Percentiles rank a stretch among this genome's conserved stretches.
These are phyloP conservation scores for Candolleomyces efflorescens DNA, from an alignment of 768 basidiomycete species.

Conservation along the genomic window DNA sequence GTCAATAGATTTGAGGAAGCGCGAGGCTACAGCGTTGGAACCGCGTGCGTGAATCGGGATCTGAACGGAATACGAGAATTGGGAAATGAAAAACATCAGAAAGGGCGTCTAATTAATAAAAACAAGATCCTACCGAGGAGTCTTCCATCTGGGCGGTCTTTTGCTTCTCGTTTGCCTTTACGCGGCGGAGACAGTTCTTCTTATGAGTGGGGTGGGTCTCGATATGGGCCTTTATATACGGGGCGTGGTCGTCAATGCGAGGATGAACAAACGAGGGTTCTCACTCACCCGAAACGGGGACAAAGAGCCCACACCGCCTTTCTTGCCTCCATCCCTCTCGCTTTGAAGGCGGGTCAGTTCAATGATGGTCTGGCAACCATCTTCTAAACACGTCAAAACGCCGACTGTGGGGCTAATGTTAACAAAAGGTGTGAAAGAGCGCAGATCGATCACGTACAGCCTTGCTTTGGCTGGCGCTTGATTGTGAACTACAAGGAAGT, in stretches of 20 bases:
- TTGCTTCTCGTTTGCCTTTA: conserved; percentile 3
- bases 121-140: not conserved
- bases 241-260: not conserved
- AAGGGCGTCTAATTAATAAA: not conserved
- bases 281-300: conserved; percentile 42
- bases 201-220: conserved; percentile 21
- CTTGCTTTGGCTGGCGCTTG: conserved; percentile 27
- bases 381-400: conserved; percentile 39
- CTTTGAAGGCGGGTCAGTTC: conserved; percentile 25
- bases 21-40: not conserved
- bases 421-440: conserved; percentile 9
- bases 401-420: conserved; percentile 31
- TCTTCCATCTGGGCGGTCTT: not conserved
- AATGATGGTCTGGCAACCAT: conserved; percentile 36
- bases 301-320: conserved; percentile 43
- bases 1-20: not conserved
- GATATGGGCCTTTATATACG: conserved; percentile 24
- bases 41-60: not conserved
- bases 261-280: not conserved
- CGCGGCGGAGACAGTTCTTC: conserved; percentile 8
- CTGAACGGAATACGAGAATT: not conserved
- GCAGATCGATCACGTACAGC: conserved; percentile 28
- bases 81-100: not conserved
- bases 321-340: conserved; percentile 35
- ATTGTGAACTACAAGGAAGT: conserved; percentile 27